These are phyloP conservation scores for Arabidopsis thaliana DNA, from an alignment of 345 rosid species.

Conservation along the genomic window TAIR10.1 NC_003075.7:2482001-2482500, in stretches of 20 bases:
- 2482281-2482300: conserved; percentile 43
- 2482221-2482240: conserved; percentile 23
- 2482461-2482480: conserved; percentile 15
- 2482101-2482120: conserved; percentile 22
- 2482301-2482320: conserved; percentile 41
- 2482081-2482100: not conserved
- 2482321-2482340: conserved; percentile 66
- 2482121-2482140: not conserved
- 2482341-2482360: conserved; percentile 71
- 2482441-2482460: conserved; percentile 22
- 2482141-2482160: not conserved
- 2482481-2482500: conserved; percentile 35
- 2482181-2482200: not conserved
- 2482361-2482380: conserved; percentile 70
- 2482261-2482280: conserved; percentile 27
- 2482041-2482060: conserved; percentile 42
- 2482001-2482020: not conserved
- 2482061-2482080: conserved; percentile 27
- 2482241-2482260: conserved; percentile 32
- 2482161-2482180: conserved; percentile 13
- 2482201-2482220: conserved; percentile 18
- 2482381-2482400: conserved; percentile 45
- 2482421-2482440: not conserved
- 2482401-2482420: conserved; percentile 41
- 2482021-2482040: conserved; percentile 33